phyloP scores from a whole-genome alignment of 352 stramenopile genomes.

The Pythium apleroticum region DNA sequence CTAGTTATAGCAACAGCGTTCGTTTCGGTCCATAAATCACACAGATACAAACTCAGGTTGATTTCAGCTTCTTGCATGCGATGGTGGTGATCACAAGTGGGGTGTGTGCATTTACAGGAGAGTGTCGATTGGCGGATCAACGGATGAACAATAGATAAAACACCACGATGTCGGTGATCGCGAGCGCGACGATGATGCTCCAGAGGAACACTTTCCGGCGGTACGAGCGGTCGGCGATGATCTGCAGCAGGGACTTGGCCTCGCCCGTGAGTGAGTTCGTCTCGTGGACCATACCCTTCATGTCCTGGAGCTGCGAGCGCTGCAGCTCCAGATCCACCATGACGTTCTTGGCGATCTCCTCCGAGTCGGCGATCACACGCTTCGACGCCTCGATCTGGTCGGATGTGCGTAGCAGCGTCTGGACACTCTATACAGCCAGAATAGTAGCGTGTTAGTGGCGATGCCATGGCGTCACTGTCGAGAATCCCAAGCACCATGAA shows the following conservation, averaged over 20 bases:
- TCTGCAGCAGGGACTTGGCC: conserved; percentile 61
- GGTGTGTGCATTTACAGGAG: background rate
- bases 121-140: background rate
- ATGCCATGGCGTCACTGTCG: background rate
- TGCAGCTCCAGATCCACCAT: conserved; percentile 80
- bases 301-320: conserved; percentile 75
- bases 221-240: conserved; percentile 70
- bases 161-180: conserved; percentile 66
- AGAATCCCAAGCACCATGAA: no score
- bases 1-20: conserved; percentile 15
- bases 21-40: conserved; percentile 17
- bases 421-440: conserved; percentile 43
- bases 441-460: background rate
- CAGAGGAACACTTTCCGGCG: conserved; percentile 74
- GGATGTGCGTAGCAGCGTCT: conserved; percentile 62
- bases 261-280: conserved; percentile 67
- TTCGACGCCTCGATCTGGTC: conserved; percentile 76
- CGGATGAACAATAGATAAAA: conserved; percentile 88
- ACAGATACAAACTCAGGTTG: background rate
- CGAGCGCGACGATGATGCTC: conserved; percentile 62
- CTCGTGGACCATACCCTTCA: conserved; percentile 78
- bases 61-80: background rate
- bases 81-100: background rate
- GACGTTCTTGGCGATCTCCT: conserved; percentile 68
- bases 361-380: conserved; percentile 59